These are phyloP conservation scores for Populus tremula DNA, from an alignment of 345 rosid genomes.

Conservation along the genomic window DNA sequence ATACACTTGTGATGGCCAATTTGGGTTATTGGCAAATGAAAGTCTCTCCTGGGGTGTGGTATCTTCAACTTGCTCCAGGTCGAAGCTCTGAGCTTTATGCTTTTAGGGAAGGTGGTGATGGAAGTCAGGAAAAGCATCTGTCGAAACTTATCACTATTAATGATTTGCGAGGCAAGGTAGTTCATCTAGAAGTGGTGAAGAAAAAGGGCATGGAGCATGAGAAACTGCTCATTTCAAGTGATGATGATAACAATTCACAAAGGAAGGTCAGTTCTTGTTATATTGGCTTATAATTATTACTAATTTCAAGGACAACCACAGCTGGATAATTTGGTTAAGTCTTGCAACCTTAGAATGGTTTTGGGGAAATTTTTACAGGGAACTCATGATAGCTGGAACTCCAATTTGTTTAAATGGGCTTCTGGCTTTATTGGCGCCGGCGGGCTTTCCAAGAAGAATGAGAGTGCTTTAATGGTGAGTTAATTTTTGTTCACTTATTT, in stretches of 20 bases:
- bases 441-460: conserved; percentile 49
- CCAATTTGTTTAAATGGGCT: conserved; percentile 92
- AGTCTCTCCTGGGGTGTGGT: conserved; percentile 98
- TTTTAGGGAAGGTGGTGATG: conserved; percentile 55
- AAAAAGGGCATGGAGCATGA: conserved; percentile 92
- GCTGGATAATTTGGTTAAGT: neutral
- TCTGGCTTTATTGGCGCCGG: conserved; percentile 74
- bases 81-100: conserved; percentile 86
- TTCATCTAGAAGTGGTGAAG: conserved; percentile 84
- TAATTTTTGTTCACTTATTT: neutral
- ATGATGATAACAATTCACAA: conserved; percentile 45
- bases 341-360: conserved; percentile 11
- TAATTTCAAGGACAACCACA: neutral
- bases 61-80: conserved; percentile 95
- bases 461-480: conserved; percentile 40
- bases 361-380: conserved; percentile 38
- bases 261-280: conserved; percentile 49
- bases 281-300: conserved; percentile 9
- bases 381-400: conserved; percentile 59
- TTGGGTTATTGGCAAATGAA: conserved; percentile 99
- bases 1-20: conserved; percentile 98
- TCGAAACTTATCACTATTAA: conserved; percentile 71
- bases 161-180: conserved; percentile 94
- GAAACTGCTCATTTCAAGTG: conserved; percentile 66
- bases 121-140: conserved; percentile 42